Evolutionary conservation across 129 eudicot genomes (phyloP), one percentile per base, ranked within the genome.

Genomic region (Gnaphalium uliginosum): DNA sequence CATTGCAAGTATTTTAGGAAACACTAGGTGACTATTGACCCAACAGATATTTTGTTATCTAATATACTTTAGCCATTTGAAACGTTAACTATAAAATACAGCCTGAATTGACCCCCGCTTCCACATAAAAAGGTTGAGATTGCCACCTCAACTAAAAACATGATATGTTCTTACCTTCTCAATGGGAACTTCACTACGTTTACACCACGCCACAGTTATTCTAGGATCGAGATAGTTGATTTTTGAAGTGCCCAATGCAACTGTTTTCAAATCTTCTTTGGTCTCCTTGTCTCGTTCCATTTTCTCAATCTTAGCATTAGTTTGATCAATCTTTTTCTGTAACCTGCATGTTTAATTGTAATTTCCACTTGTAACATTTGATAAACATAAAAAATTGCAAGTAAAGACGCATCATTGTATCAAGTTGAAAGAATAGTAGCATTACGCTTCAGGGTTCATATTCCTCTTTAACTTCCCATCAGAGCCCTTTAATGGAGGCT

Each of bases 201-300:
- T 95, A 78, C 99, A 95, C 99, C 99, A 95, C 35, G 99, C 99
- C 29, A 95, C 99, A 0, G 99, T 95, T 78, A 95, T 95, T 85
- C 99, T 83, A 57, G 99, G 99, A 83, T 95, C 99, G 71, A 87
- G 90, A 66, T 95, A 95, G 79, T 95, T 95, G 39, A 95, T 91
- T 83, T 89, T 95, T 75, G 99, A 95, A 37, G 99, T 95, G 32
- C 99, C 99, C 86, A 95, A 81, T 2, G 99, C 99, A 21, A 95
- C 92, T 2, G 96, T 92, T 79, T 95, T 95, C 72, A 95, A 46
- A 79, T 95, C 97, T 76, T 95, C 99, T 87, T 95, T 95, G 17
- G 83, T 84, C 54, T 81, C 79, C 86, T 85, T 95, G 57, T 91
- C 96, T 17, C 89, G 83, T 82, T 91, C 96, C 88, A 89, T 81